Evolutionary conservation across 2,329 filamentous ascomycete genomes (phyloP), one percentile per base, ranked within the genome.

Genomic region (Trichoderma gracile): DNA sequence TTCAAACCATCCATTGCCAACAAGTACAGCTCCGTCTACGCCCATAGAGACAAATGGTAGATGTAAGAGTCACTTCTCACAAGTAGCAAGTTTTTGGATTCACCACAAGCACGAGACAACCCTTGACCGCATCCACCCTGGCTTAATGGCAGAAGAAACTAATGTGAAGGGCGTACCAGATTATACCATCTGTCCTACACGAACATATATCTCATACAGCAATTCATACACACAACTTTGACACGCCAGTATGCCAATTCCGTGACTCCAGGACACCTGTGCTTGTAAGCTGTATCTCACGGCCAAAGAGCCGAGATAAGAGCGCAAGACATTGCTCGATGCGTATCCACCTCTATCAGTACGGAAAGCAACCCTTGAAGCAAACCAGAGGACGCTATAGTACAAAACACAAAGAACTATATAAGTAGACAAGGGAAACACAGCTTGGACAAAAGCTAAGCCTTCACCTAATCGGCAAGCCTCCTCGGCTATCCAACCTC

Each of bases 401-500:
- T 15, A 33, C 8, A 46, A 8, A 53, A 53, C 9, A 25, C 10
- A 38, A 10, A 40, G n/a, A 23, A 15, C 12, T 40, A 30, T 57
- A 30, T 19, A 52, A 38, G 17, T 23, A 46, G 43, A 45, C 30
- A 14, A 55, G 40, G 14, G 10, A 12, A 43, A 8, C 5, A 38
- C 12, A 19, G 33, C n/a, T 4, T 4, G 17, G 19, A 23, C n/a
- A 43, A 9, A 47, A 23, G 15, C 33, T 12, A 38, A 17, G 38
- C 25, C 40, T 42, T 76, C 68, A 78, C 71, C 75, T 73, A 69
- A 72, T 72, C 7, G 67, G 59, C 55, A 70, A 66, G 61, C 67
- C 71, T 8, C 71, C 72, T 21, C 68, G 66, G 67, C 69, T 76
- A 50, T 76, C 75, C 54, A 72, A 71, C 40, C 75, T 71, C 25